A percentile compares a stretch with the other conserved stretches of the same genome.
Conservation (phyloP, 2,329 filamentous ascomycete genomes). For the Saccharata proteae region DNA sequence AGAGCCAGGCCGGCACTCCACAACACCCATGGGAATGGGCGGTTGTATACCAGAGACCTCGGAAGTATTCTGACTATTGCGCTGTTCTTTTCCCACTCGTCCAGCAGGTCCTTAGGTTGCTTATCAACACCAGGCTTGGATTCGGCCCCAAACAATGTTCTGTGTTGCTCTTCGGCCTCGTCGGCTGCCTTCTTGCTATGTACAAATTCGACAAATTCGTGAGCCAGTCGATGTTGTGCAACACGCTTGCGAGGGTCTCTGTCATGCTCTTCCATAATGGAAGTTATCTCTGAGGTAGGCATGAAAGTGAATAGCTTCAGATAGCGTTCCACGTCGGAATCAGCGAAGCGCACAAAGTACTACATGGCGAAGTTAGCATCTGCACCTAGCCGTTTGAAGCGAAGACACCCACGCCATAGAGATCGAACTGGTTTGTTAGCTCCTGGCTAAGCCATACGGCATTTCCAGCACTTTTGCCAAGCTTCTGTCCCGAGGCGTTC, state of each 20-base stretch:
- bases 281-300: conserved; percentile 54
- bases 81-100: conserved; percentile 19
- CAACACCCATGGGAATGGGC: conserved; percentile 48
- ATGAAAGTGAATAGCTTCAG: conserved; percentile 87
- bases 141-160: conserved; percentile 28
- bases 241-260: conserved; percentile 56
- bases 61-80: conserved; percentile 50
- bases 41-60: conserved; percentile 39
- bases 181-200: conserved; percentile 58
- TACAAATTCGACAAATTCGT: conserved; percentile 67
- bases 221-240: conserved; percentile 74
- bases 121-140: not conserved
- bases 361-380: conserved; percentile 24
- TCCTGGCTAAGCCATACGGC: conserved; percentile 82
- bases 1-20: conserved; percentile 46
- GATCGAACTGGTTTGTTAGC: conserved; percentile 69
- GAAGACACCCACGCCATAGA: conserved; percentile 53
- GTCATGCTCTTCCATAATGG: conserved; percentile 56
- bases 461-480: conserved; percentile 90
- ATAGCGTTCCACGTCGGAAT: conserved; percentile 68
- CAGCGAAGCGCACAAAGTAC: conserved; percentile 75
- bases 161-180: conserved; percentile 47
- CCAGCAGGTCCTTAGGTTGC: conserved; percentile 20
- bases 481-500: conserved; percentile 73
- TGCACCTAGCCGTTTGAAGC: not conserved